phyloP scores from a whole-genome alignment of 1,284 basidiomycete genomes.

The Tylopilus sp. region DNA sequence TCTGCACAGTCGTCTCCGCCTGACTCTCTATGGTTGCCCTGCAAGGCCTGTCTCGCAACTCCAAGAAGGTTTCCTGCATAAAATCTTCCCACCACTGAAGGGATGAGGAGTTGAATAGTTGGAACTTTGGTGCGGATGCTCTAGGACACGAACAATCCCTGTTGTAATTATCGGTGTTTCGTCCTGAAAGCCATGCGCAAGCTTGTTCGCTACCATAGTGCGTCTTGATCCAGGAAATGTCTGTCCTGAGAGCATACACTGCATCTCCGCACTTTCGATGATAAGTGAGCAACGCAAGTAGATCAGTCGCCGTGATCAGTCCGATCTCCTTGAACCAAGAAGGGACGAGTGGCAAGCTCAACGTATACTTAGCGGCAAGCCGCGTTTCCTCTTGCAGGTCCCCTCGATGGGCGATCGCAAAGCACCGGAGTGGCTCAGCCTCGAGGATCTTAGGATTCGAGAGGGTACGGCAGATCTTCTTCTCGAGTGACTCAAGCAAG shows the following conservation, averaged over 20 bases:
- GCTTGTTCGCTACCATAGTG: constrained; percentile 17
- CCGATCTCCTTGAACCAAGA: constrained; percentile 28
- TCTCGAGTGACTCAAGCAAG: constrained; percentile 22
- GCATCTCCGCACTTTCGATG: constrained; percentile 26
- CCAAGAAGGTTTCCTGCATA: constrained; percentile 16
- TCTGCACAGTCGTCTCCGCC: constrained; percentile 8
- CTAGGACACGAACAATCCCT: constrained; percentile 9
- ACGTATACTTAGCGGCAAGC: constrained; percentile 29
- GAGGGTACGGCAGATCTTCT: constrained; percentile 13
- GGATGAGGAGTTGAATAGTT: not conserved
- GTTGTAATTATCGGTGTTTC: not conserved
- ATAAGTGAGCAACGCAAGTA: constrained; percentile 33
- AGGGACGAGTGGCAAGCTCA: constrained; percentile 29
- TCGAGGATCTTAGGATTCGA: constrained; percentile 24
- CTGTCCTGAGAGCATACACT: constrained; percentile 7
- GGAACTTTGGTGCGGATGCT: not conserved
- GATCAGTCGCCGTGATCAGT: constrained; percentile 26
- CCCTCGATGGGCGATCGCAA: constrained; percentile 24
- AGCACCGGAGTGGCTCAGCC: constrained; percentile 28
- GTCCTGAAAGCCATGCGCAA: constrained; percentile 18
- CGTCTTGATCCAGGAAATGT: constrained; percentile 29
- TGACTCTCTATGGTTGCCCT: constrained; percentile 17
- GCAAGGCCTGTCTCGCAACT: constrained; percentile 28
- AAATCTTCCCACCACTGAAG: constrained; percentile 34
- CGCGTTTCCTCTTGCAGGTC: constrained; percentile 16